Evolutionary conservation across 345 rosid genomes (phyloP).

Genomic region (Adansonia digitata): DNA sequence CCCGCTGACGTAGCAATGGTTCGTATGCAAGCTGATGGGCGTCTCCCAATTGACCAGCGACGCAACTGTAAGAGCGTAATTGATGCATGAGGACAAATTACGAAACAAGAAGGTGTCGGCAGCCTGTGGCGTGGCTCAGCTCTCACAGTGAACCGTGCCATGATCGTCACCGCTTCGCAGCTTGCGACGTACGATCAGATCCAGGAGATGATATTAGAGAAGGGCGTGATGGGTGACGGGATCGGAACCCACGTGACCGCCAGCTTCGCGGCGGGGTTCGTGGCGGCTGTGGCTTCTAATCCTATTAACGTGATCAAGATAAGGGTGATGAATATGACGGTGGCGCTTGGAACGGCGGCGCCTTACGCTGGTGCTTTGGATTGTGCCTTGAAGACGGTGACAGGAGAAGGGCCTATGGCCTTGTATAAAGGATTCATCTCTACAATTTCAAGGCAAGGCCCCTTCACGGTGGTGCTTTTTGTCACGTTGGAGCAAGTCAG

Average conservation of each 20-base stretch:
- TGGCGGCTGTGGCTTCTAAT: conserved; percentile 78
- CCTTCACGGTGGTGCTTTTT: conserved; percentile 77
- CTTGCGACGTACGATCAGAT: conserved; percentile 78
- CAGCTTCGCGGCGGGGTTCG: conserved; percentile 75
- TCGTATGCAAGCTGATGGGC: conserved; percentile 86
- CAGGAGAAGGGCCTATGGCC: conserved; percentile 71
- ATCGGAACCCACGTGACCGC: conserved; percentile 73
- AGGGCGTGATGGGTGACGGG: conserved; percentile 53
- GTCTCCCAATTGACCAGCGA: conserved; percentile 58
- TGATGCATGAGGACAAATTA: conserved; percentile 62
- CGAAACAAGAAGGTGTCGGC: conserved; percentile 55
- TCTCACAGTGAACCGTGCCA: conserved; percentile 81
- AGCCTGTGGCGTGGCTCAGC: conserved; percentile 80
- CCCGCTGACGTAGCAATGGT: conserved; percentile 94
- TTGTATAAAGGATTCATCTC: conserved; percentile 82
- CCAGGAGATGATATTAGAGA: conserved; percentile 53
- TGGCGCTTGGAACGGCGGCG: conserved; percentile 39
- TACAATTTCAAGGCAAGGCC: conserved; percentile 84
- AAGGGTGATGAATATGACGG: conserved; percentile 79
- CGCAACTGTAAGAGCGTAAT: conserved; percentile 66
- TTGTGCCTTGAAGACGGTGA: conserved; percentile 65
- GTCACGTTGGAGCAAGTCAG: conserved; percentile 84
- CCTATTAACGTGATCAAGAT: conserved; percentile 89
- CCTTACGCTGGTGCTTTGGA: conserved; percentile 65
- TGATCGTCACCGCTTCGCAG: conserved; percentile 90